Evolutionary conservation across 169 alveolate species (phyloP).

Genomic region (Plasmodium blacklocki): DNA sequence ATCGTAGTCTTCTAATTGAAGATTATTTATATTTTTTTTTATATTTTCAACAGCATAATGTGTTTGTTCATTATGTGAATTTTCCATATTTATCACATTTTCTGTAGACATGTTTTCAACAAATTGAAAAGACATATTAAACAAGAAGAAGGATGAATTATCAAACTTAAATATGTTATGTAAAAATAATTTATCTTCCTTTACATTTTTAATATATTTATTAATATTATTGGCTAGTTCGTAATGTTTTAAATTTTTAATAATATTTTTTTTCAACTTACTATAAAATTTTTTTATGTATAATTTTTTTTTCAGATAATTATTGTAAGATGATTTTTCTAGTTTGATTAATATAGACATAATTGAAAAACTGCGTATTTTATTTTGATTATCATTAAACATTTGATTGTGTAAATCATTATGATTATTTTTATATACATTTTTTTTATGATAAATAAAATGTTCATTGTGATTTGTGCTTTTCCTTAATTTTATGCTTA

Average conservation of each 20-base stretch:
- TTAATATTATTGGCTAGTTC: conserved; percentile 15
- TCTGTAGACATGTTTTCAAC: too few species aligned
- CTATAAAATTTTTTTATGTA: conserved; percentile 44
- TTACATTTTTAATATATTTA: conserved; percentile 16
- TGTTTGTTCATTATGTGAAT: too few species aligned
- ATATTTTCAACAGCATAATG: not conserved
- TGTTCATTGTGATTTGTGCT: not conserved
- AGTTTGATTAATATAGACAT: not conserved
- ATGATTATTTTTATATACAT: not conserved
- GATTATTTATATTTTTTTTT: not conserved
- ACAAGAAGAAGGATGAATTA: conserved; percentile 52
- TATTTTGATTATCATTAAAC: not conserved
- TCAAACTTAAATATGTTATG: conserved; percentile 21
- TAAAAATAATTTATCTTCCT: conserved; percentile 26
- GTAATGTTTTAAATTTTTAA: conserved; percentile 16
- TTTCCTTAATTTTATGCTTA: not conserved
- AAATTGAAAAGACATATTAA: not conserved
- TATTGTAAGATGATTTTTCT: not conserved
- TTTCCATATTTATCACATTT: too few species aligned
- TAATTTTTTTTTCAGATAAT: conserved; percentile 31
- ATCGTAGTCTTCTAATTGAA: not conserved
- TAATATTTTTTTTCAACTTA: conserved; percentile 20
- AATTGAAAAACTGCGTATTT: not conserved
- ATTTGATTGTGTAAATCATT: not conserved
- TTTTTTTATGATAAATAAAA: not conserved